Evolutionary conservation across 257 asterid species (phyloP).

Genomic region (Penstemon davidsonii): DNA sequence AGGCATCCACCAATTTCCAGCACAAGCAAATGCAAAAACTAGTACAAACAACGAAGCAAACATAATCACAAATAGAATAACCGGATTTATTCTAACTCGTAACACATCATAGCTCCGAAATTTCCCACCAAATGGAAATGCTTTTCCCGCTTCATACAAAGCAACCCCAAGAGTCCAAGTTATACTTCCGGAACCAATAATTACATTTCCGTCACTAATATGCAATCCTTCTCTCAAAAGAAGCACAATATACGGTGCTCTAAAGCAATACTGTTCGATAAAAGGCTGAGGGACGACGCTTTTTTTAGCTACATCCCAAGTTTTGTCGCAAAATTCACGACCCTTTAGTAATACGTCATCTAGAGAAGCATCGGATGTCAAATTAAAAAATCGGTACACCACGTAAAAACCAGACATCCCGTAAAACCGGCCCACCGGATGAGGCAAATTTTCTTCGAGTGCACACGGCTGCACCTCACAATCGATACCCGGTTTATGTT

Average conservation of each 20-base stretch:
- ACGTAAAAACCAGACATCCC: constrained; percentile 96
- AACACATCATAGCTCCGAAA: constrained; percentile 48
- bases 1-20: constrained; percentile 58
- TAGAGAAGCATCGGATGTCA: constrained; percentile 62
- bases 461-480: constrained; percentile 92
- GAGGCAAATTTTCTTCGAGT: constrained; percentile 65
- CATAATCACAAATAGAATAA: constrained; percentile 44
- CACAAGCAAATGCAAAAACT: constrained; percentile 53
- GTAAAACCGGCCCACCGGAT: constrained; percentile 80
- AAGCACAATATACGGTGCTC: constrained; percentile 80
- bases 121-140: constrained; percentile 46
- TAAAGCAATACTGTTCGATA: constrained; percentile 94
- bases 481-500: constrained; percentile 54
- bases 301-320: constrained; percentile 74
- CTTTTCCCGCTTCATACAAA: constrained; percentile 86
- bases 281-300: constrained; percentile 93
- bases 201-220: constrained; percentile 65
- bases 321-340: constrained; percentile 65
- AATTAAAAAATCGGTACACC: constrained; percentile 71
- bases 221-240: constrained; percentile 94
- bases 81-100: constrained; percentile 54
- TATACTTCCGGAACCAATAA: constrained; percentile 87
- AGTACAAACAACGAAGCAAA: constrained; percentile 64
- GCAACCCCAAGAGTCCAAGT: constrained; percentile 99
- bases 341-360: constrained; percentile 81